phyloP scores from a whole-genome alignment of 805 yeast genomes.

The Tetrapisispora namnaoensis region DNA sequence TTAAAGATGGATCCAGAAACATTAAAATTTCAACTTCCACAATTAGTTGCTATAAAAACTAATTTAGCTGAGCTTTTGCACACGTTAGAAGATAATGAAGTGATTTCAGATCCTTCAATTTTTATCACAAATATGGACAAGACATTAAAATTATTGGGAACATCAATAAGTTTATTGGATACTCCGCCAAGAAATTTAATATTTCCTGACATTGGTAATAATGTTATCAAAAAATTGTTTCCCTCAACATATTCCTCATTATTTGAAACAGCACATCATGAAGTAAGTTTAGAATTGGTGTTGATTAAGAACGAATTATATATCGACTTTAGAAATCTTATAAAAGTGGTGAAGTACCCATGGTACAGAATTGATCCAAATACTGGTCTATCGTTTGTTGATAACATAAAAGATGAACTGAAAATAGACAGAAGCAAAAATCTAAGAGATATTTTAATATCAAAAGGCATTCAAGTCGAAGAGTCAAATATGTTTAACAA shows the following conservation, averaged over 20 bases:
- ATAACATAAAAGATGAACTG: conserved; percentile 46
- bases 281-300: conserved; percentile 45
- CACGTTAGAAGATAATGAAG: conserved; percentile 30
- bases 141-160: conserved; percentile 14
- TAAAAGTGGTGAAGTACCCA: conserved; percentile 44
- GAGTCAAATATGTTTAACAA: conserved; percentile 28
- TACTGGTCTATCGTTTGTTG: conserved; percentile 46
- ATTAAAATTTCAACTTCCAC: conserved; percentile 35
- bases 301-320: conserved; percentile 54
- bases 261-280: conserved; percentile 28
- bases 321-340: conserved; percentile 46
- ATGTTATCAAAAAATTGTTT: conserved; percentile 40
- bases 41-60: conserved; percentile 27
- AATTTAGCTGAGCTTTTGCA: conserved; percentile 13
- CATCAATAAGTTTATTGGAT: conserved; percentile 27
- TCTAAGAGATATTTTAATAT: conserved; percentile 32
- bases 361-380: conserved; percentile 47
- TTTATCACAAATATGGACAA: conserved; percentile 17
- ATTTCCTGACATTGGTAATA: conserved; percentile 47
- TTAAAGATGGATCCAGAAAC: conserved; percentile 30
- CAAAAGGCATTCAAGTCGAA: conserved; percentile 29
- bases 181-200: conserved; percentile 46
- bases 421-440: conserved; percentile 35
- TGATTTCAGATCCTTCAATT: conserved; percentile 31
- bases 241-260: conserved; percentile 20